Percentiles rank a stretch among this genome's conserved stretches.
phyloP scores from a whole-genome alignment of 148 eudicot species.

The Simmondsia chinensis region DNA sequence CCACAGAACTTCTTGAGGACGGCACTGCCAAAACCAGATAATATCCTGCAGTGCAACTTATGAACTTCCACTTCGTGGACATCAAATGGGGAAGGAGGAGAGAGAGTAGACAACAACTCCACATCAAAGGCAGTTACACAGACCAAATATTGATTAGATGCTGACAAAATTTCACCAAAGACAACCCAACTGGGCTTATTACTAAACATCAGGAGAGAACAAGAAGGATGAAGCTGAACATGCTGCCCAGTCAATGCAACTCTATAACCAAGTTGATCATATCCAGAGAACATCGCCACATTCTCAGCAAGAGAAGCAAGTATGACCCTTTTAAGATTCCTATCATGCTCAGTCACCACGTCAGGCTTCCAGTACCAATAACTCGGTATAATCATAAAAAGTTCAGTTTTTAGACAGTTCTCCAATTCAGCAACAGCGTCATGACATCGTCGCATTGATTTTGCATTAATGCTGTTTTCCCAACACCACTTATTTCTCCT shows the following conservation, averaged over 20 bases:
- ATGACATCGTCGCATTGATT: constrained; percentile 80
- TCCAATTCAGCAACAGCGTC: constrained; percentile 68
- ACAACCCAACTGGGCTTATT: constrained; percentile 83
- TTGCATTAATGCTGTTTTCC: constrained; percentile 89
- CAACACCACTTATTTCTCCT: constrained; percentile 74
- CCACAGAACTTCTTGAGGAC: constrained; percentile 79
- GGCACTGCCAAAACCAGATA: constrained; percentile 52
- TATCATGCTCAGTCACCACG: constrained; percentile 36
- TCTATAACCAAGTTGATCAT: constrained; percentile 80
- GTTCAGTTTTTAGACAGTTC: constrained; percentile 57
- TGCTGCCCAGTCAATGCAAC: constrained; percentile 71
- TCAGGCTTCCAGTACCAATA: constrained; percentile 76
- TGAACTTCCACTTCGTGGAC: constrained; percentile 33
- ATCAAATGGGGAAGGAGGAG: constrained; percentile 65
- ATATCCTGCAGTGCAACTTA: constrained; percentile 37
- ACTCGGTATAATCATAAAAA: constrained; percentile 49
- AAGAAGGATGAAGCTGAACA: constrained; percentile 77
- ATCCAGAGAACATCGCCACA: constrained; percentile 80
- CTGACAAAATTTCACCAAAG: constrained; percentile 66
- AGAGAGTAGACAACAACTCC: constrained; percentile 37
- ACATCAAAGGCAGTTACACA: constrained; percentile 68
- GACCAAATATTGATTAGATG: constrained; percentile 52
- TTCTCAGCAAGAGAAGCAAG: constrained; percentile 72
- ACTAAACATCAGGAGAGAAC: constrained; percentile 64
- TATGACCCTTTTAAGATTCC: constrained; percentile 41